Percentiles rank a stretch among this genome's conserved stretches.
Conservation (phyloP, 208 protist genomes). For the Wallacemonas sp. region DNA sequence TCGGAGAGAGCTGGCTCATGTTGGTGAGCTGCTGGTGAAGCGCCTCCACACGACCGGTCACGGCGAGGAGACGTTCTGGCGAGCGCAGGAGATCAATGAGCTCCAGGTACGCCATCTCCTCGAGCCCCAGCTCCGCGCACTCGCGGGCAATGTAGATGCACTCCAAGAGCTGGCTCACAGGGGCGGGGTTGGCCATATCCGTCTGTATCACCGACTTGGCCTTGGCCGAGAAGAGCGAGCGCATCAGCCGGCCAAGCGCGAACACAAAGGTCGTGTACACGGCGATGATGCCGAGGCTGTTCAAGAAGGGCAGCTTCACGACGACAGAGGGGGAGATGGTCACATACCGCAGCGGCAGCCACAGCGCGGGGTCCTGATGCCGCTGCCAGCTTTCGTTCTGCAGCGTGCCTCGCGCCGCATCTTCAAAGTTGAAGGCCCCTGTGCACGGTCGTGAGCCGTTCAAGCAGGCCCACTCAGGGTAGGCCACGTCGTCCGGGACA, state of each 20-base stretch:
- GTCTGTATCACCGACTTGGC: conserved; percentile 42
- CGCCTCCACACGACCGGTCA: conserved; percentile 49
- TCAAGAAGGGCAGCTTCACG: conserved; percentile 56
- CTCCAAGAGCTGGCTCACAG: conserved; percentile 56
- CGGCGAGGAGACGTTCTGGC: conserved; percentile 54
- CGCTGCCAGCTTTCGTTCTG: not conserved
- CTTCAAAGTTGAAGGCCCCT: conserved; percentile 52
- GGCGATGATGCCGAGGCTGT: conserved; percentile 70
- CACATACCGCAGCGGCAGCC: conserved; percentile 27
- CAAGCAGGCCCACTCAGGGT: conserved; percentile 57
- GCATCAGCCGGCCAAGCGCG: conserved; percentile 67
- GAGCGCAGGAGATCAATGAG: conserved; percentile 75
- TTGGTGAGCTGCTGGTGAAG: conserved; percentile 15
- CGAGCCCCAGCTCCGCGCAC: conserved; percentile 66
- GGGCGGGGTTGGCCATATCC: conserved; percentile 63
- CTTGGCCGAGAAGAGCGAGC: conserved; percentile 54
- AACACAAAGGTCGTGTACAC: conserved; percentile 88
- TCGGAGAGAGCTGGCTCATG: not conserved
- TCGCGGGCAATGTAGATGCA: conserved; percentile 55
- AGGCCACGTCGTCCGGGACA: conserved; percentile 20
- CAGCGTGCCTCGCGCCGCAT: conserved; percentile 10
- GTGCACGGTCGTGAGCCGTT: conserved; percentile 14
- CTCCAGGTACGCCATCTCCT: conserved; percentile 78
- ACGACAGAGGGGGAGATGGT: conserved; percentile 57
- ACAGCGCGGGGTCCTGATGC: conserved; percentile 1